Evolutionary conservation across 1,139 yeast genomes (phyloP).

Genomic region (Hyphopichia khmerensis): DNA sequence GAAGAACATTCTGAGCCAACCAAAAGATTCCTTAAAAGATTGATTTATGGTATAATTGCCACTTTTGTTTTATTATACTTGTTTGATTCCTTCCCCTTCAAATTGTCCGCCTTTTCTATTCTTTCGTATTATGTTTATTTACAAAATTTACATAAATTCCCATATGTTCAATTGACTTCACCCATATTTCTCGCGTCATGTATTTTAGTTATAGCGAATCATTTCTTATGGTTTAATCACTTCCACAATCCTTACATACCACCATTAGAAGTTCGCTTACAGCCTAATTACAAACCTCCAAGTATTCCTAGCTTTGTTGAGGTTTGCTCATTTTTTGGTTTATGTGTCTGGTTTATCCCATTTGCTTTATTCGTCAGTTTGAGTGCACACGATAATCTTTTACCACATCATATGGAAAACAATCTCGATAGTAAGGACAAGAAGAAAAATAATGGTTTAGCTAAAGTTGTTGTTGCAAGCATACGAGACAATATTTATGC

Average conservation of each 20-base stretch:
- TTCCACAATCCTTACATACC: conserved; percentile 71
- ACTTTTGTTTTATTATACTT: conserved; percentile 56
- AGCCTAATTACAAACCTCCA: conserved; percentile 61
- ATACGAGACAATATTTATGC: conserved; percentile 51
- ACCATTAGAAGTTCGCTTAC: conserved; percentile 53
- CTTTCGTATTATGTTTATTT: conserved; percentile 69
- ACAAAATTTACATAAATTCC: conserved; percentile 77
- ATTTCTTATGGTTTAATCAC: conserved; percentile 85
- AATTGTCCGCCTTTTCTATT: conserved; percentile 63
- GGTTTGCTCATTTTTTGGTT: conserved; percentile 89
- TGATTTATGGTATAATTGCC: conserved; percentile 60
- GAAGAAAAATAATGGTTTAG: conserved; percentile 36
- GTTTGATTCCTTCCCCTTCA: conserved; percentile 78
- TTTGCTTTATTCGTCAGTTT: conserved; percentile 88
- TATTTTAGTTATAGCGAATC: conserved; percentile 72
- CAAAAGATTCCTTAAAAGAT: conserved; percentile 59
- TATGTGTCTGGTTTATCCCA: conserved; percentile 93
- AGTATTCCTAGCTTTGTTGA: conserved; percentile 80
- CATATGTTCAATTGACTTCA: conserved; percentile 73
- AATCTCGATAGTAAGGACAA: conserved; percentile 26
- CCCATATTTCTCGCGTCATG: conserved; percentile 73
- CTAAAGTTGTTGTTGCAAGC: conserved; percentile 61
- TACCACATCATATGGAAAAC: conserved; percentile 59
- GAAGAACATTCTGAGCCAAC: conserved; percentile 93
- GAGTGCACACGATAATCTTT: conserved; percentile 86